phyloP scores from a whole-genome alignment of 306 rosid genomes.

The Pyrus betulifolia region DNA sequence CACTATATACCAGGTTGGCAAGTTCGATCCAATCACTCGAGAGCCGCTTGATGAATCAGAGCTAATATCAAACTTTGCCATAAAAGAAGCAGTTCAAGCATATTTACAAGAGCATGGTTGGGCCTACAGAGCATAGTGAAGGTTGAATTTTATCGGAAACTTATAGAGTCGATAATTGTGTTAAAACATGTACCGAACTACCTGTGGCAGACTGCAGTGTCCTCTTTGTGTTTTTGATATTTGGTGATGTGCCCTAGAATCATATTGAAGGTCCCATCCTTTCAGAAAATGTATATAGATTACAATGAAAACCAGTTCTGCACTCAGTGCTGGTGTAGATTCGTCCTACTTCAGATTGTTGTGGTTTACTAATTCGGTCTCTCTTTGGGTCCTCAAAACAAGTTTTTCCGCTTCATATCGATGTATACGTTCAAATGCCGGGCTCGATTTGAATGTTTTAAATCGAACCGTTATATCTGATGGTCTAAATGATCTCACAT shows the following conservation, averaged over 20 bases:
- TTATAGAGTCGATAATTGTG: not conserved
- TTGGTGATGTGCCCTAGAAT: not conserved
- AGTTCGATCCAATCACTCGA: constrained; percentile 74
- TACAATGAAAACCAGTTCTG: not conserved
- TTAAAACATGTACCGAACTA: not conserved
- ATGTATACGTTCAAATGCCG: not conserved
- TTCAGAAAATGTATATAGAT: constrained; percentile 13
- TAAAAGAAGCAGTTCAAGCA: constrained; percentile 81
- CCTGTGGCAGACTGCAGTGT: not conserved
- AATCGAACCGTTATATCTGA: too few species aligned
- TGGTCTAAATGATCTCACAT: too few species aligned
- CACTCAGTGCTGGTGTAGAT: not conserved
- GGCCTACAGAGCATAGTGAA: constrained; percentile 66
- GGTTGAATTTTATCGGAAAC: not conserved
- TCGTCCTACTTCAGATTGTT: not conserved
- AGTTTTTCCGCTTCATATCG: not conserved
- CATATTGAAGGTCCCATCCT: constrained; percentile 1
- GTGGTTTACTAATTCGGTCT: not conserved
- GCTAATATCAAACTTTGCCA: constrained; percentile 59
- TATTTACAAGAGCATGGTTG: constrained; percentile 76
- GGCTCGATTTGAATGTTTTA: not conserved
- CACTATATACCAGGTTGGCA: constrained; percentile 53
- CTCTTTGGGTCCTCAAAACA: not conserved
- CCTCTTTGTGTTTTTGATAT: not conserved
- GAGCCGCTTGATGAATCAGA: constrained; percentile 53